Evolutionary conservation across 2,329 filamentous ascomycete genomes (phyloP).

Genomic region (Triangularia setosa): DNA sequence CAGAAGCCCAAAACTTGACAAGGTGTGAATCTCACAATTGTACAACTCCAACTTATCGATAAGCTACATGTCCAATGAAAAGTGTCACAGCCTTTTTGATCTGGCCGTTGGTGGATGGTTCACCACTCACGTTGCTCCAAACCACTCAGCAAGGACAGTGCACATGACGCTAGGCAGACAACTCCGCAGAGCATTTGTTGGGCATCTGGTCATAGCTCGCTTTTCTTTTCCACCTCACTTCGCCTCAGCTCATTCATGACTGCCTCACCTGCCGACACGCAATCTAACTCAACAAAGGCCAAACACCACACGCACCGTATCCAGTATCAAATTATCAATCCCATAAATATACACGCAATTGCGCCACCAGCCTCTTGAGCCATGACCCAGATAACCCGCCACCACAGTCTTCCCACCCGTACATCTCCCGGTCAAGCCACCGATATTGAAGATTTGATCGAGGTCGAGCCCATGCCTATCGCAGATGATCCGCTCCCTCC

Average conservation of each 20-base stretch:
- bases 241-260: not conserved
- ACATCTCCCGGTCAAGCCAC: not conserved
- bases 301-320: too few species aligned
- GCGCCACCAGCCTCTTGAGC: not conserved
- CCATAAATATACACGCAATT: too few species aligned
- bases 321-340: not conserved
- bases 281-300: not conserved
- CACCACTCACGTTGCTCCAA: not conserved
- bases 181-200: not conserved
- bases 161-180: not conserved
- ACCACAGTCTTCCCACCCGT: not conserved
- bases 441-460: not conserved
- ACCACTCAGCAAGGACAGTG: not conserved
- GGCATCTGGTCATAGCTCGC: not conserved
- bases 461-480: not conserved
- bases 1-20: too few species aligned
- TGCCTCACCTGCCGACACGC: not conserved
- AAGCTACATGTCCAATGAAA: too few species aligned
- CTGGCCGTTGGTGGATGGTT: not conserved
- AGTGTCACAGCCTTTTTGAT: too few species aligned
- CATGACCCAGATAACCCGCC: not conserved
- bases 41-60: not conserved
- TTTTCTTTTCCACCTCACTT: too few species aligned
- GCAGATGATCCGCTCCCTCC: not conserved
- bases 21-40: not conserved